Base-by-base conservation (phyloP, 306 rosid species). In the Quercus cerris region DNA sequence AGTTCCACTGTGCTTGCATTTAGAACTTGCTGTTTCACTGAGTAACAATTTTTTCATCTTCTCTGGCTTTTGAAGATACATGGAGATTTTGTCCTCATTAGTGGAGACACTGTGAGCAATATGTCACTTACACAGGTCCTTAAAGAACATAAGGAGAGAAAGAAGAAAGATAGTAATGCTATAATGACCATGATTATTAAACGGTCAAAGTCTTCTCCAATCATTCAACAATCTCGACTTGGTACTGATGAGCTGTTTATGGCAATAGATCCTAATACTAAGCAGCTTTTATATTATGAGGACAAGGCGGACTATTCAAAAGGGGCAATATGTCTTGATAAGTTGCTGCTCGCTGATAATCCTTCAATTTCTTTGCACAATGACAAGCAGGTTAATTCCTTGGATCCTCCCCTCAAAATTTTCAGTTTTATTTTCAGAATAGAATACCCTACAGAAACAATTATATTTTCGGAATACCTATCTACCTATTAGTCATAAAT, bases 61-160 rank as follows among this genome's bases (percentile, higher is more conserved):
- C 74, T 83, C 74, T 78, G 79, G 70, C 71, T 46, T 71, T 78
- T 87, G 75, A 85, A 96, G 99, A 93, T 96, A 90, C 93, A 89
- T 67, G 99, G 99, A 85, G 99, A 96, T 79, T 96, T 96, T 85
- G 88, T 96, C 70, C 93, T 96, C 73, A 88, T 96, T 77, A 96
- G 97, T 11, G 99, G 99, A 80, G 99, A 96, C 80, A 96, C 99
- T 4, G 82, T 96, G 51, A 96, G 99, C 99, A 91, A 96, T 89
- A 93, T 96, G 98, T 89, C 97, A 4, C 99, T 96, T 78, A 86
- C 97, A 49, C 87, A 81, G 88, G 99, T 91, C 55, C 97, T 96
- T 81, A 84, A 80, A 81, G 97, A 96, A 71, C 99, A 96, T 63
- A 96, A 90, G 79, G 98, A 96, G 66, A 90, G 99, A 85, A 90